Evolutionary conservation across 2,329 filamentous ascomycete genomes (phyloP), one percentile per base, ranked within the genome.

Genomic region (Fusarium sp.): DNA sequence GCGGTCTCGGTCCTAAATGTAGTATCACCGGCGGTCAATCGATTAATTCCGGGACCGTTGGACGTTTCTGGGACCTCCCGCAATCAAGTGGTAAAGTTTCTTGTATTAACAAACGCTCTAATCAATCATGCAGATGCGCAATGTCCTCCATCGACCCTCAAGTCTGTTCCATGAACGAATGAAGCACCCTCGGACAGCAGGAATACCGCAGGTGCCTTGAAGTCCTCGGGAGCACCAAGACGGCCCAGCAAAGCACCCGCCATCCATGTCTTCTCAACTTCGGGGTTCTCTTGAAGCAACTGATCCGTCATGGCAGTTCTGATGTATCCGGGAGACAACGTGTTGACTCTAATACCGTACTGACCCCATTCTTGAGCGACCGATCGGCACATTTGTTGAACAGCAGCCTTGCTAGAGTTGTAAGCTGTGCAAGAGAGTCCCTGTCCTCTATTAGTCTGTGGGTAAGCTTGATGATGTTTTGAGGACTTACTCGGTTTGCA

Each of bases 341-440:
- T 91, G 79, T 92, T 92, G 67, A 92, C 87, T 14, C 90, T 84
- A 60, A 92, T 92, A 31, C 87, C 88, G 78, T 89, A 83, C 62
- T 85, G 80, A 25, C 88, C 89, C 89, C 89, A 91, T 81, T 91
- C 89, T 25, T 87, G 82, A 10, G 89, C 89, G 7, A 91, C 82
- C 55, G 89, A 90, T 44, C 88, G 85, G 25, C 82, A 86, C 49
- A 91, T 83, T 75, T 91, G 88, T 57, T 89, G 84, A 1, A 91
- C 88, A 21, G 86, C 89, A 15, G 88, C 88, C 79, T 91, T 91
- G 39, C 86, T 88, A 27, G 88, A 84, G 78, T 91, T 91, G 82
- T 91, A 91, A 37, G 89, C 90, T 10, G 88, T 84, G 78, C 89
- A 91, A 44, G 87, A 89, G 42, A 91, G 80, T 19, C 89, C 89